Evolutionary conservation across 495 filamentous ascomycete genomes (phyloP).

Genomic region (Daldinia caldariorum): DNA sequence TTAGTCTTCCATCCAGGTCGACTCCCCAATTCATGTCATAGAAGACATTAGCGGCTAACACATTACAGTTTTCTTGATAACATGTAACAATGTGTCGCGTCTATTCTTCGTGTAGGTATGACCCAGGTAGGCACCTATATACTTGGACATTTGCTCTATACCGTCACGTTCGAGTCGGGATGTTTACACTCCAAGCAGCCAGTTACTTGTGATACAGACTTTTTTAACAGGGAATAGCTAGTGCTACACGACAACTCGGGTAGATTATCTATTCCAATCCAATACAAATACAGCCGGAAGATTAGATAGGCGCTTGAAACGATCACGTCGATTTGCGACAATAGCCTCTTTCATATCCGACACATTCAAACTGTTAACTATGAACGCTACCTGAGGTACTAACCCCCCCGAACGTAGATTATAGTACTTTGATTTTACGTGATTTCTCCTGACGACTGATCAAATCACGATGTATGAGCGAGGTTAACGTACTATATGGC

Average conservation of each 20-base stretch:
- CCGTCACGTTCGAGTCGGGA: slow-evolving; percentile 3
- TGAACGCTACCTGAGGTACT: background rate
- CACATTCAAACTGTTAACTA: background rate
- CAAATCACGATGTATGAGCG: background rate
- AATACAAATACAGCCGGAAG: background rate
- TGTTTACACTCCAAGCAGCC: slow-evolving; percentile 21
- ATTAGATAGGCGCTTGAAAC: background rate
- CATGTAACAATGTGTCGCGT: slow-evolving; percentile 8
- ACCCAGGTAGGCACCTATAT: slow-evolving; percentile 4
- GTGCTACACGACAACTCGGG: background rate
- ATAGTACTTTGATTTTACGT: background rate
- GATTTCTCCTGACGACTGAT: background rate
- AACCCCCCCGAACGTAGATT: background rate
- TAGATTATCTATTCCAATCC: background rate
- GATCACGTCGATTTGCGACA: background rate
- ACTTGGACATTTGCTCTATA: slow-evolving; percentile 8
- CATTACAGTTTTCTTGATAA: background rate
- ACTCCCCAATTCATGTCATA: slow-evolving; percentile 6
- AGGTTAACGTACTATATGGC: no score
- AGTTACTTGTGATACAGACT: background rate
- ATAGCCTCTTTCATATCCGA: background rate
- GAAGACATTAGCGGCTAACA: slow-evolving; percentile 1
- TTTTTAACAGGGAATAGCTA: background rate
- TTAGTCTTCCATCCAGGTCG: slow-evolving; percentile 6
- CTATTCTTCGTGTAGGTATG: background rate